A percentile compares a stretch with the other conserved stretches of the same genome.
These are phyloP conservation scores for Diaporthe sp. DNA, from an alignment of 2,329 filamentous ascomycete species.

Conservation along the genomic window DNA sequence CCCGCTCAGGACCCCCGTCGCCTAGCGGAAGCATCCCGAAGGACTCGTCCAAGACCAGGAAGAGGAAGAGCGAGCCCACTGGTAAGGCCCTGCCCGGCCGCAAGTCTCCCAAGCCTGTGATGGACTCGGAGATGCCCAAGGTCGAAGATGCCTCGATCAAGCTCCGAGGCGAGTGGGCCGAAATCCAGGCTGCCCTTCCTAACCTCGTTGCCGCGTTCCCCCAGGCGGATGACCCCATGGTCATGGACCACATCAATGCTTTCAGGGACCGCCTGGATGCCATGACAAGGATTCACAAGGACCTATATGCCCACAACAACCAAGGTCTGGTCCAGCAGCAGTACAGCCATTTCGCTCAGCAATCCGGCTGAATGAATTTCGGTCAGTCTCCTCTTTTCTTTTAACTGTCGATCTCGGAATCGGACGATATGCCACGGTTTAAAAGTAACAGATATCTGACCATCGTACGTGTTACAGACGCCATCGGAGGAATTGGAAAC, in stretches of 20 bases:
- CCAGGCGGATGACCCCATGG: constrained; percentile 66
- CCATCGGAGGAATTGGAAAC: not conserved
- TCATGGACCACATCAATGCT: constrained; percentile 66
- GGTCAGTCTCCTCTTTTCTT: constrained; percentile 41
- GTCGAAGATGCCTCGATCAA: constrained; percentile 55
- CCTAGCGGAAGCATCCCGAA: constrained; percentile 46
- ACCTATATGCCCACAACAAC: constrained; percentile 52
- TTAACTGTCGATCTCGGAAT: no score
- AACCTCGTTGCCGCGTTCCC: constrained; percentile 66
- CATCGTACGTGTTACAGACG: not conserved
- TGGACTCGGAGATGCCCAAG: constrained; percentile 50
- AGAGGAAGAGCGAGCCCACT: constrained; percentile 68
- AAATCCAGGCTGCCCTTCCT: constrained; percentile 75
- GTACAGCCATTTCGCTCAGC: constrained; percentile 53
- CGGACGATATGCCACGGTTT: not conserved
- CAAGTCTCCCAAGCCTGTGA: constrained; percentile 57
- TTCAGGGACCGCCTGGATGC: constrained; percentile 64
- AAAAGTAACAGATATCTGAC: not conserved
- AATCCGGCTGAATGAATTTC: constrained; percentile 53
- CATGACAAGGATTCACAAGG: constrained; percentile 66
- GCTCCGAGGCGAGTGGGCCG: constrained; percentile 68
- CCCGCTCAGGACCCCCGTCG: constrained; percentile 44
- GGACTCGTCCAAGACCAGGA: constrained; percentile 64
- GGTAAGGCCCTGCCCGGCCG: constrained; percentile 59
- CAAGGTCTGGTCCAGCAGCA: constrained; percentile 48